Evolutionary conservation across 768 basidiomycete genomes (phyloP), one percentile per base, ranked within the genome.

Genomic region (Calocera viscosa): DNA sequence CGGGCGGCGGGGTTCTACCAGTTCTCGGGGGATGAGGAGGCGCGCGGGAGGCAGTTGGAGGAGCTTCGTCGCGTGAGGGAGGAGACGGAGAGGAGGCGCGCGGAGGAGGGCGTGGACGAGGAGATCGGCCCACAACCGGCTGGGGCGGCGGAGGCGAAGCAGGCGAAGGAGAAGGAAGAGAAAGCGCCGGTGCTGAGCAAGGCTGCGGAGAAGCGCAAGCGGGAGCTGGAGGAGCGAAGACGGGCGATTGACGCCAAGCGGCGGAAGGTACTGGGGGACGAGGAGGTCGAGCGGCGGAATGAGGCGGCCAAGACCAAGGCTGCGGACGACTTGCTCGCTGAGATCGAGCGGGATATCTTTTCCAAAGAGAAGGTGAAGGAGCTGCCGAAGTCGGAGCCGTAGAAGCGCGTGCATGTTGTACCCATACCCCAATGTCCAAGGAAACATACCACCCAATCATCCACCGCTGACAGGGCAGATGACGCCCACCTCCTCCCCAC

Each of bases 1-100:
- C 88, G 87, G 75, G 96, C 90, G 49, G 94, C 95, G 0, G 94
- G 85, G 0, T 91, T 89, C 77, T 96, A 95, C 75, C 89, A 91
- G 74, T 94, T 98, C 76, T 91, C 91, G 14, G 82, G 75, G 1
- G 92, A 96, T 71, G 91, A 93, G 72, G 89, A 90, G 70, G 84
- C 83, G 32, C 81, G 96, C 47, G 78, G 78, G 69, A 78, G 79
- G 64, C 87, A 97, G 74, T 90, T 94, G 91, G 90, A 90, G 67
- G 89, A 89, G 66, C 78, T 98, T 14, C 83, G 82, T 67, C 74
- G 77, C 2, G 82, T 81, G 1, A 80, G 91, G 47, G 81, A 83
- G 53, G 90, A 94, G 74, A 95, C 94, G 0, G 83, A 84, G 72
- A 78, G 79, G 68, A 80, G 78, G 30, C 79, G 87, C 70, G 80